Evolutionary conservation across 768 basidiomycete genomes (phyloP).

Genomic region (Boletus vermiculosoides): DNA sequence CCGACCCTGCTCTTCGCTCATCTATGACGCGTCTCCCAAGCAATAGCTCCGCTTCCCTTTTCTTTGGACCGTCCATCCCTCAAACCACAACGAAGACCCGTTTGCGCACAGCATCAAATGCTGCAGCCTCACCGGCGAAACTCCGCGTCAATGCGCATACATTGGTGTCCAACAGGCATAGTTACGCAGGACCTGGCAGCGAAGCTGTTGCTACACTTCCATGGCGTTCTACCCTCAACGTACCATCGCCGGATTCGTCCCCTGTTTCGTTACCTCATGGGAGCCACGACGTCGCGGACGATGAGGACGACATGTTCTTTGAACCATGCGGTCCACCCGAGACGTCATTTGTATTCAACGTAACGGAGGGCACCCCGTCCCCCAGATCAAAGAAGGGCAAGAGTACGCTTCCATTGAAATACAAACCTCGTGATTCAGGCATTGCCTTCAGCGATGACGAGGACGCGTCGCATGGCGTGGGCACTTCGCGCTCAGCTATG

Average conservation of each 20-base stretch:
- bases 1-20: constrained; percentile 31
- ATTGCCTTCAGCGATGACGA: constrained; percentile 64
- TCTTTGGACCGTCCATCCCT: constrained; percentile 55
- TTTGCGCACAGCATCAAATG: constrained; percentile 26
- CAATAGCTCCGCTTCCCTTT: constrained; percentile 55
- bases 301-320: constrained; percentile 61
- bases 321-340: constrained; percentile 42
- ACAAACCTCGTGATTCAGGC: constrained; percentile 67
- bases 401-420: constrained; percentile 58
- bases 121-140: constrained; percentile 5
- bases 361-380: constrained; percentile 58
- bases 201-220: constrained; percentile 31
- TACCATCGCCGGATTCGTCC: constrained; percentile 53
- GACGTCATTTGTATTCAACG: constrained; percentile 55
- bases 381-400: constrained; percentile 40
- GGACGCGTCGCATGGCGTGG: constrained; percentile 20
- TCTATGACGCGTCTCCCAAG: constrained; percentile 53
- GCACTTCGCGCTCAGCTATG: constrained; percentile 37
- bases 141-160: constrained; percentile 23
- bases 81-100: constrained; percentile 24
- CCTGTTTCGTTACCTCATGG: constrained; percentile 36
- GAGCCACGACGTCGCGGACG: constrained; percentile 31
- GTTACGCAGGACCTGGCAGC: constrained; percentile 55
- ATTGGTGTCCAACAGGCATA: constrained; percentile 52
- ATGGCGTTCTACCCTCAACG: constrained; percentile 38